phyloP scores from a whole-genome alignment of 495 filamentous ascomycete species.

The Sporormia fimetaria region DNA sequence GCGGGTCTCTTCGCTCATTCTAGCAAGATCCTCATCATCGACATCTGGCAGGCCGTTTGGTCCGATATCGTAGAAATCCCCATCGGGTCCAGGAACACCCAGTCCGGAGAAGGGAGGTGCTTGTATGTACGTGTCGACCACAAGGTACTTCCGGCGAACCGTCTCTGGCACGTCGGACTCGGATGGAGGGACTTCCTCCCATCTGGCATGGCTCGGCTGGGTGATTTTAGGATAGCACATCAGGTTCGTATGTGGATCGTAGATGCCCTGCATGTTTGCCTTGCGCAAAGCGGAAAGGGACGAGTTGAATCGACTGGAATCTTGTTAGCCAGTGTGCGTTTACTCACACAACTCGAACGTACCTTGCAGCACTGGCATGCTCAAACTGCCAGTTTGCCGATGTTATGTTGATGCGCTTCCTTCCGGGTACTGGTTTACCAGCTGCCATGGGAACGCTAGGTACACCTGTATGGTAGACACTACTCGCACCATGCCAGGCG shows the following conservation, averaged over 20 bases:
- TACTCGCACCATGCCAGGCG: conserved; percentile 92
- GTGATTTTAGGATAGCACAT: conserved; percentile 80
- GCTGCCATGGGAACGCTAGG: conserved; percentile 65
- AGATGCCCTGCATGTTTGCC: conserved; percentile 60
- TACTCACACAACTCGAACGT: conserved; percentile 25
- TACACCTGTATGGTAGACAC: conserved; percentile 77
- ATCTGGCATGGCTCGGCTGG: conserved; percentile 78
- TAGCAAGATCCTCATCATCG: conserved; percentile 52
- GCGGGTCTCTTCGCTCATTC: conserved; percentile 62
- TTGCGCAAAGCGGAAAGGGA: conserved; percentile 52
- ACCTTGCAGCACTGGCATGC: conserved; percentile 84
- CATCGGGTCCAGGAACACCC: conserved; percentile 55
- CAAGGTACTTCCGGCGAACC: conserved; percentile 60
- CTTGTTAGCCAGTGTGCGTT: conserved; percentile 26
- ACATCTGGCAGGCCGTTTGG: conserved; percentile 56
- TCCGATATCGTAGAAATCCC: conserved; percentile 45
- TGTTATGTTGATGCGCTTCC: conserved; percentile 76
- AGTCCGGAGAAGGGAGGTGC: conserved; percentile 46
- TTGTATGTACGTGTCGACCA: conserved; percentile 60
- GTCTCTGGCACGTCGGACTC: conserved; percentile 42
- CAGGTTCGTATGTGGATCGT: conserved; percentile 84
- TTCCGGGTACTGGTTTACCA: conserved; percentile 65
- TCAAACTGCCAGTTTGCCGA: conserved; percentile 96
- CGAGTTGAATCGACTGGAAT: conserved; percentile 68
- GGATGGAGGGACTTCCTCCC: conserved; percentile 48